These are phyloP conservation scores for Striga hermonthica DNA, from an alignment of 305 asterid genomes.

Conservation along the genomic window DNA sequence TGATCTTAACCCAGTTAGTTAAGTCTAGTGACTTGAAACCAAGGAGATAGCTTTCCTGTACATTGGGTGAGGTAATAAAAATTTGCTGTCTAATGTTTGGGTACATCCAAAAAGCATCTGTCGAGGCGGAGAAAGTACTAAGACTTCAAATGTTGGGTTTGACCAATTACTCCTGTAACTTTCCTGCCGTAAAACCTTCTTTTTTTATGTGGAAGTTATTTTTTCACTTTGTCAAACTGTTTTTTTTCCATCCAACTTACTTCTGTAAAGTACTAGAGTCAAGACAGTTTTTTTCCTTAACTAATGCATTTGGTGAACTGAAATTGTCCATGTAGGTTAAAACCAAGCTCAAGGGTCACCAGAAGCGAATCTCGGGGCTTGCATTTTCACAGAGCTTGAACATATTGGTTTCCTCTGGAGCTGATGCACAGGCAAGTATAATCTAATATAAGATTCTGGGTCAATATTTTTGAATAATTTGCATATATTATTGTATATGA, in stretches of 20 bases:
- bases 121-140: not conserved
- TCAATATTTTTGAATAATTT: slow-evolving; percentile 11
- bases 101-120: too few relatives aligned
- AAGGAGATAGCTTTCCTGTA: not conserved
- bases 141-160: not conserved
- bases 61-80: too few relatives aligned
- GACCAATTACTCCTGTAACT: not conserved
- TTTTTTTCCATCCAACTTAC: too few relatives aligned
- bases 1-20: too few relatives aligned
- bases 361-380: slow-evolving; percentile 91
- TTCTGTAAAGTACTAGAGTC: too few relatives aligned
- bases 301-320: slow-evolving; percentile 3
- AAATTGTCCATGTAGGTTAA: slow-evolving; percentile 52
- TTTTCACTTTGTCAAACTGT: too few relatives aligned
- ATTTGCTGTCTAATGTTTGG: too few relatives aligned
- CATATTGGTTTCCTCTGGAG: slow-evolving; percentile 90
- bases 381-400: slow-evolving; percentile 90
- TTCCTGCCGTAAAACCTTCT: not conserved
- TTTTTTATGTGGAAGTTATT: too few relatives aligned
- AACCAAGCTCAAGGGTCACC: slow-evolving; percentile 95
- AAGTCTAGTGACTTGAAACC: not conserved
- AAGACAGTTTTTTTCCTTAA: not conserved
- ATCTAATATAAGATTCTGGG: not conserved
- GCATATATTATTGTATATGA: not conserved
- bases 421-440: slow-evolving; percentile 89